Conservation (phyloP, 108 stramenopile genomes). For the Mediolabrus comicus region DNA sequence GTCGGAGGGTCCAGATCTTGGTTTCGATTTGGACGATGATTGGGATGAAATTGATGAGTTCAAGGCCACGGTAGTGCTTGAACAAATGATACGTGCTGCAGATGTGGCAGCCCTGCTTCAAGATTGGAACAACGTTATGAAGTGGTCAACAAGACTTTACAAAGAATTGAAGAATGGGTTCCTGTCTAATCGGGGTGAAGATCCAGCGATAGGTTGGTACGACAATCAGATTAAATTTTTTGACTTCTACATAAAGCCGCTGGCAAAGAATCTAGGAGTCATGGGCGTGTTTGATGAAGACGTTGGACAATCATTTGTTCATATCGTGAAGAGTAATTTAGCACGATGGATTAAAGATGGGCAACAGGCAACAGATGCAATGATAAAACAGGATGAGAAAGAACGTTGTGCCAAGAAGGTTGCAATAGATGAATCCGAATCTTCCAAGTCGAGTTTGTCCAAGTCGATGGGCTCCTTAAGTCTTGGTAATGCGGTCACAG, state of each 20-base stretch:
- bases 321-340: slow-evolving; percentile 12
- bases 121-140: slow-evolving; percentile 47
- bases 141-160: slow-evolving; percentile 52
- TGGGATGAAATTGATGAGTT: slow-evolving; percentile 64
- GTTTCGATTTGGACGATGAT: slow-evolving; percentile 27
- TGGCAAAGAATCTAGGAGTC: slow-evolving; percentile 64
- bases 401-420: not conserved
- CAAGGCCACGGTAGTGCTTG: slow-evolving; percentile 67
- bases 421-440: not conserved
- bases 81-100: slow-evolving; percentile 45
- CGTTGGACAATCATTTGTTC: slow-evolving; percentile 11
- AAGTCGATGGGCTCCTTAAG: not conserved
- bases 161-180: slow-evolving; percentile 49
- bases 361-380: not conserved
- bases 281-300: slow-evolving; percentile 65
- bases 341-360: slow-evolving; percentile 12
- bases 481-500: not conserved
- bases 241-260: slow-evolving; percentile 71
- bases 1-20: not conserved
- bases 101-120: slow-evolving; percentile 58
- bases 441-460: not conserved
- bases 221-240: slow-evolving; percentile 76
- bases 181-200: slow-evolving; percentile 53
- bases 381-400: slow-evolving; percentile 4
- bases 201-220: slow-evolving; percentile 70